Conservation (phyloP, 1,139 yeast species). For the Hyphopichia pseudoburtonii region DNA sequence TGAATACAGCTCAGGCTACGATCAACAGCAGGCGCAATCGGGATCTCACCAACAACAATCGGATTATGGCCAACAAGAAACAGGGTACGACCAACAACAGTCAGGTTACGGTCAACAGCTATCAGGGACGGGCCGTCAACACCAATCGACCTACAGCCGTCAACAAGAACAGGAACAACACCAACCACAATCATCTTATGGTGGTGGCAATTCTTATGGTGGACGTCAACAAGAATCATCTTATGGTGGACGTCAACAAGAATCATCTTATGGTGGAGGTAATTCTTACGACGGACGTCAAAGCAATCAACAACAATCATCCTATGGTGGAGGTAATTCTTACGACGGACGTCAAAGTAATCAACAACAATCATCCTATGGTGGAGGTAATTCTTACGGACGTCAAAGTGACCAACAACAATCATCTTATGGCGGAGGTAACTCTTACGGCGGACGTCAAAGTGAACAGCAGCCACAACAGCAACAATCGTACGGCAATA, state of each 20-base stretch:
- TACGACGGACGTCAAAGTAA: not conserved
- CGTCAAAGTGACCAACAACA: not conserved
- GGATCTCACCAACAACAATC: too few relatives aligned
- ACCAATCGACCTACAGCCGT: too few relatives aligned
- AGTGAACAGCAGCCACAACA: not conserved
- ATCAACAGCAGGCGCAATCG: too few relatives aligned
- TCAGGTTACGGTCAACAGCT: too few relatives aligned
- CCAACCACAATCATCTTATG: too few relatives aligned
- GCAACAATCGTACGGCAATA: slow-evolving; percentile 1
- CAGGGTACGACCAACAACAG: too few relatives aligned
- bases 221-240: too few relatives aligned
- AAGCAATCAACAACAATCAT: not conserved
- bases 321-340: not conserved
- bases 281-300: not conserved
- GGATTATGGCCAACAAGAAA: not conserved
- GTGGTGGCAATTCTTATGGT: too few relatives aligned
- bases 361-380: slow-evolving; percentile 1
- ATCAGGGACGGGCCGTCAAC: too few relatives aligned
- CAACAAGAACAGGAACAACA: too few relatives aligned
- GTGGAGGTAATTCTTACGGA: not conserved
- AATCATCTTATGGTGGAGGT: not conserved
- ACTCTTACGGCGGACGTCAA: slow-evolving; percentile 1
- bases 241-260: not conserved
- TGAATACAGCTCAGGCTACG: too few relatives aligned
- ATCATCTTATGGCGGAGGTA: not conserved